Conservation (phyloP, 2,329 filamentous ascomycete species). For the Hypoxylon rubiginosum region DNA sequence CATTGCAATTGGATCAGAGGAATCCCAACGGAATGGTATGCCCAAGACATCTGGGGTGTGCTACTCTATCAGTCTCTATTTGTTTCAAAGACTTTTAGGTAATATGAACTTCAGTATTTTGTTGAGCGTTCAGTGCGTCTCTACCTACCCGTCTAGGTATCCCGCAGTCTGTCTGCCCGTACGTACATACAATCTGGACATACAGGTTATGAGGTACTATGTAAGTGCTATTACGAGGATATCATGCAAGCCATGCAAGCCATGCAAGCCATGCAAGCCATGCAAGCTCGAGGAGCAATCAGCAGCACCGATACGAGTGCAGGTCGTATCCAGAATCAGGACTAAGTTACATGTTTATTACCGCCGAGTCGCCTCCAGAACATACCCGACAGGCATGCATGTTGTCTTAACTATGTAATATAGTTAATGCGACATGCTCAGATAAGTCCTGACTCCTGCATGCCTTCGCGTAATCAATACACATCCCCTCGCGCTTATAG, state of each 20-base stretch:
- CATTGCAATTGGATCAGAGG: slow-evolving; percentile 13
- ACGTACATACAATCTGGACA: not conserved
- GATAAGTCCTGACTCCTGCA: slow-evolving; percentile 1
- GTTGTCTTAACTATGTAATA: not conserved
- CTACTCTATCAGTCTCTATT: not conserved
- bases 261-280: too few relatives aligned
- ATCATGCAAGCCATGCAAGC: slow-evolving; percentile 20
- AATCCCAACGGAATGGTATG: slow-evolving; percentile 27
- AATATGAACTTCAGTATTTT: slow-evolving; percentile 3
- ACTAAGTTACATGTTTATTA: slow-evolving; percentile 10
- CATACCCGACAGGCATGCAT: slow-evolving; percentile 6
- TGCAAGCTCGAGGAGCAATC: slow-evolving; percentile 24
- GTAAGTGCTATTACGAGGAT: not conserved
- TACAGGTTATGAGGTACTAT: not conserved
- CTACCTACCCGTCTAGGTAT: slow-evolving; percentile 14
- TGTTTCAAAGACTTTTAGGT: slow-evolving; percentile 6
- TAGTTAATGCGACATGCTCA: not conserved
- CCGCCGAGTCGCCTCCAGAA: slow-evolving; percentile 6
- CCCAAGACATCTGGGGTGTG: not conserved
- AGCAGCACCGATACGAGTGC: slow-evolving; percentile 17
- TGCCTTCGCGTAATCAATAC: slow-evolving; percentile 15
- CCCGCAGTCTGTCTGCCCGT: not conserved
- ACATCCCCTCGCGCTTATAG: not conserved
- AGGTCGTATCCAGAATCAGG: slow-evolving; percentile 18
- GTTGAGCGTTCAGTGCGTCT: slow-evolving; percentile 19